Evolutionary conservation across 2,329 filamentous ascomycete species (phyloP).

Genomic region (Exutisphaerella laricina): DNA sequence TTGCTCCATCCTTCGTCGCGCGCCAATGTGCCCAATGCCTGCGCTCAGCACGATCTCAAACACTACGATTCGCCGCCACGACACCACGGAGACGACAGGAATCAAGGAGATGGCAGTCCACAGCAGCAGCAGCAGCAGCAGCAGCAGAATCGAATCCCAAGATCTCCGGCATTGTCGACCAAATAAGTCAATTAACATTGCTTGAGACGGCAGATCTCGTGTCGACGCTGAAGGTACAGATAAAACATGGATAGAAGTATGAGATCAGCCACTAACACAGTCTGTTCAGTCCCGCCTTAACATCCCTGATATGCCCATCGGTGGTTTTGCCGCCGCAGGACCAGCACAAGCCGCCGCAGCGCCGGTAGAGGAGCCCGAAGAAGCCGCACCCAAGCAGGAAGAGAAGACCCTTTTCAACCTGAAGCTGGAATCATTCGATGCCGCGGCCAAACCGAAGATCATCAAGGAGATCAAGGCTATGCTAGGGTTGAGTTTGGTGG

Average conservation of each 20-base stretch:
- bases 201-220: conserved; percentile 97
- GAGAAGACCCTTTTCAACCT: conserved; percentile 97
- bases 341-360: conserved; percentile 55
- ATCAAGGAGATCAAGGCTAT: conserved; percentile 99
- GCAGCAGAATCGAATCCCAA: conserved; percentile 64
- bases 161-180: conserved; percentile 90
- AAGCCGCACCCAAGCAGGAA: conserved; percentile 79
- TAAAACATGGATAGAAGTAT: neutral
- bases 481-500: conserved; percentile 90
- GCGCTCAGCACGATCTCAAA: conserved; percentile 23
- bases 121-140: conserved; percentile 60
- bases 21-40: conserved; percentile 40
- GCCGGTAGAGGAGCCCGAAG: conserved; percentile 64
- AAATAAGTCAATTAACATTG: conserved; percentile 96
- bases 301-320: conserved; percentile 95
- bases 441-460: conserved; percentile 89
- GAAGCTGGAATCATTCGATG: conserved; percentile 87
- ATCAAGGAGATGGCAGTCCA: conserved; percentile 79
- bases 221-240: conserved; percentile 78
- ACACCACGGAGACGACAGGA: conserved; percentile 22
- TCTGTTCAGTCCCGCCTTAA: conserved; percentile 80
- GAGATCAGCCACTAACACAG: conserved; percentile 1
- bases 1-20: conserved; percentile 40
- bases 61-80: conserved; percentile 25
- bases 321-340: conserved; percentile 73